Evolutionary conservation across 345 rosid genomes (phyloP).

Genomic region (Iberis pinnata): DNA sequence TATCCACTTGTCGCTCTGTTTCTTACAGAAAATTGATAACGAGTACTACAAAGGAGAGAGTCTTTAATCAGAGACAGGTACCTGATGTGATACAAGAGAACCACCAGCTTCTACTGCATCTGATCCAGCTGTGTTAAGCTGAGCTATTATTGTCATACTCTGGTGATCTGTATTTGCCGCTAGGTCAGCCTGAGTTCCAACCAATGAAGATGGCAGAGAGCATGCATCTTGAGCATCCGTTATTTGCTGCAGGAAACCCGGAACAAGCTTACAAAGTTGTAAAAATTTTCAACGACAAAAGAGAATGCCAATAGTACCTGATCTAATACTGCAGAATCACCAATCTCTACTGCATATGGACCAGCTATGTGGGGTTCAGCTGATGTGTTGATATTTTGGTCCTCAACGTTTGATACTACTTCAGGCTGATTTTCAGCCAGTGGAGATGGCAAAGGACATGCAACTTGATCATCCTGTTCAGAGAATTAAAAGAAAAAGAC

Average conservation of each 20-base stretch:
- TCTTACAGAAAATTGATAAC: background rate
- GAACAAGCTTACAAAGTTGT: slow-evolving; percentile 7
- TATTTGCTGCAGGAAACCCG: slow-evolving; percentile 9
- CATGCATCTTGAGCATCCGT: slow-evolving; percentile 17
- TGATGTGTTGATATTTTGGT: slow-evolving; percentile 20
- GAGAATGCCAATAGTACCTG: slow-evolving; percentile 16
- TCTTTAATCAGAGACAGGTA: slow-evolving; percentile 8
- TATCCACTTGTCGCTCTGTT: background rate
- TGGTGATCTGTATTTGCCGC: slow-evolving; percentile 15
- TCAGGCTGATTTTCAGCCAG: slow-evolving; percentile 20
- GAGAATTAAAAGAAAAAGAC: slow-evolving; percentile 13
- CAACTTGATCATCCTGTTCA: slow-evolving; percentile 21
- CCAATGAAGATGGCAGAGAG: slow-evolving; percentile 21
- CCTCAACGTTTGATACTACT: slow-evolving; percentile 6
- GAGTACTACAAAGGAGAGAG: background rate
- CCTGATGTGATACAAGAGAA: slow-evolving; percentile 17
- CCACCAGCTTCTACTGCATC: slow-evolving; percentile 15
- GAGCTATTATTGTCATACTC: slow-evolving; percentile 12
- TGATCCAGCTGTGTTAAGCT: slow-evolving; percentile 9
- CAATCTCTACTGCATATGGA: slow-evolving; percentile 19
- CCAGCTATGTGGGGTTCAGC: slow-evolving; percentile 20
- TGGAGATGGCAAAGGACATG: slow-evolving; percentile 20
- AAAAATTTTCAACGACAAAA: slow-evolving; percentile 4
- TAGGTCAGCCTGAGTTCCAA: slow-evolving; percentile 21
- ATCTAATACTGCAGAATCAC: slow-evolving; percentile 10